Conservation (phyloP, 805 yeast genomes). For the Sugiyamaella qingdaonensis region DNA sequence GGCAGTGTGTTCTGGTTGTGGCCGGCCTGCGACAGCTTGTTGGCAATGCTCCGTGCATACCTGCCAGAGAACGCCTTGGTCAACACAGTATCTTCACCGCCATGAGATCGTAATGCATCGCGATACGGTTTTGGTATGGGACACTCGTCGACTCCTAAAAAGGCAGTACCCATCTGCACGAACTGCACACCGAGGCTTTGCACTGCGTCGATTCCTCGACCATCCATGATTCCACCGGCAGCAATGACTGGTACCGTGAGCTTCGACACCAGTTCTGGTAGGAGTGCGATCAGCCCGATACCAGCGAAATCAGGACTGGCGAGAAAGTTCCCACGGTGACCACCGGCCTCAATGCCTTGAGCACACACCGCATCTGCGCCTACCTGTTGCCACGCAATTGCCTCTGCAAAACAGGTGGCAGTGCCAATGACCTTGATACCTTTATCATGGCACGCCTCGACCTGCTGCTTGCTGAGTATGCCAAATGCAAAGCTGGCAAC, state of each 20-base stretch:
- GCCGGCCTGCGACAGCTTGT: constrained; percentile 12
- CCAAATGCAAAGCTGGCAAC: constrained; percentile 56
- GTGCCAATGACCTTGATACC: constrained; percentile 45
- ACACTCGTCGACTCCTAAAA: constrained; percentile 39
- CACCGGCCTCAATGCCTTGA: constrained; percentile 65
- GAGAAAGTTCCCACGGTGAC: constrained; percentile 53
- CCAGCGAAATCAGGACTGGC: constrained; percentile 37
- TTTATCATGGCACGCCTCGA: constrained; percentile 33
- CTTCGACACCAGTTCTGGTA: constrained; percentile 22
- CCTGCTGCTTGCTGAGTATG: constrained; percentile 33
- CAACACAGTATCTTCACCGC: constrained; percentile 14
- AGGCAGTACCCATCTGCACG: constrained; percentile 54
- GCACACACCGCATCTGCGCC: constrained; percentile 47
- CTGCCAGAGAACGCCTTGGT: constrained; percentile 23
- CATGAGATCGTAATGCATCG: constrained; percentile 7
- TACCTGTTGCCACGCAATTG: constrained; percentile 26
- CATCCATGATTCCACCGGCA: constrained; percentile 50
- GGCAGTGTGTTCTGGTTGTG: constrained; percentile 12
- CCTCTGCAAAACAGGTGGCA: constrained; percentile 47
- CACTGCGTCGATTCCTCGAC: constrained; percentile 30
- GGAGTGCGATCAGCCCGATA: constrained; percentile 23
- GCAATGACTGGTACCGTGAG: constrained; percentile 35
- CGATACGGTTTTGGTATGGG: constrained; percentile 17
- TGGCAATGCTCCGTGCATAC: constrained; percentile 22
- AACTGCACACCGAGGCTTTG: constrained; percentile 45